These are phyloP conservation scores for Styphnolobium japonicum DNA, from an alignment of 306 rosid species.

Conservation along the genomic window DNA sequence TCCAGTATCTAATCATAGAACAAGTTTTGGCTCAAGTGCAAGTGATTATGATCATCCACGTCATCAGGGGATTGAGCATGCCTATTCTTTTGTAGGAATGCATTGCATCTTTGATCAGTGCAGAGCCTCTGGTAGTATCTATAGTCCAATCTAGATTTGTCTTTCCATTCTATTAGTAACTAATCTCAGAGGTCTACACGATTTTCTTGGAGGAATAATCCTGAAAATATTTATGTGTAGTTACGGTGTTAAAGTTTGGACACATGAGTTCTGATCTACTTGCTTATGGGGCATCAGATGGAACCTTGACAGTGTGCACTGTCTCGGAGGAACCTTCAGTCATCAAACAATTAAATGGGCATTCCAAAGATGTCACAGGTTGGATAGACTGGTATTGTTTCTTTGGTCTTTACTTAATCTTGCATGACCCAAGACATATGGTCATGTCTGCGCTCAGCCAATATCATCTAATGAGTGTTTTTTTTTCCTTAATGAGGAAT, in stretches of 20 bases:
- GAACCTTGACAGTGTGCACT: conserved; percentile 88
- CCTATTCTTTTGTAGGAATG: conserved; percentile 96
- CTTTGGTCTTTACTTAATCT: conserved; percentile 37
- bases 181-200: conserved; percentile 2
- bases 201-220: conserved; percentile 28
- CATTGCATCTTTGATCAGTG: conserved; percentile 95
- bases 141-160: conserved; percentile 4
- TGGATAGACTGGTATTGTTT: conserved; percentile 58
- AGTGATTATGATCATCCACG: conserved; percentile 68
- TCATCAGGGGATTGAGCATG: conserved; percentile 58
- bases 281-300: conserved; percentile 97
- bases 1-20: conserved; percentile 59
- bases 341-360: conserved; percentile 73
- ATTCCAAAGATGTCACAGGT: conserved; percentile 98
- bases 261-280: conserved; percentile 97
- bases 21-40: conserved; percentile 74
- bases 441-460: not conserved
- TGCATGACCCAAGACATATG: conserved; percentile 16
- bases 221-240: conserved; percentile 51
- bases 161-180: conserved; percentile 1
- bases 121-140: conserved; percentile 77
- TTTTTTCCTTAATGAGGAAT: not conserved
- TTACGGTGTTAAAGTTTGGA: conserved; percentile 92
- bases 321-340: conserved; percentile 80
- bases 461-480: conserved; percentile 2